Evolutionary conservation across 208 protist species (phyloP), one percentile per base, ranked within the genome.

Genomic region (Herpetomonas samuelpessoai): DNA sequence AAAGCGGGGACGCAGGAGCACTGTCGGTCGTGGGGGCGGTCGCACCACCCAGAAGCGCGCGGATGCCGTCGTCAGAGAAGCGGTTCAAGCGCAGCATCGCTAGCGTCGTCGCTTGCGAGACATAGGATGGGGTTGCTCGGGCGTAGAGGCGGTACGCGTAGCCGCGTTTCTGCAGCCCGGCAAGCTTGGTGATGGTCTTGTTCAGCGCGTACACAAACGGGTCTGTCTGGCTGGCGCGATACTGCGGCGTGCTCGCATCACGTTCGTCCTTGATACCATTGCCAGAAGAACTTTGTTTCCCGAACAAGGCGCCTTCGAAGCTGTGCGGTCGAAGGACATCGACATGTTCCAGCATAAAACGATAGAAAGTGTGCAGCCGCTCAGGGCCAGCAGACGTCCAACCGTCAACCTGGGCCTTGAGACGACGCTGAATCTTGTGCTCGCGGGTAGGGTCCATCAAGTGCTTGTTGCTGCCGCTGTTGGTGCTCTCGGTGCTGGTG

Each of bases 381-480:
- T 95, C 88, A 9, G 88, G 85, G 0, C 88, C 88, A 1, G 85
- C 83, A 26, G 76, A 78, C 19, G 74, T 90, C 86, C 88, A 95
- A 28, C 88, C 86, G 28, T 90, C 80, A 35, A 87, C 88, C 67
- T 92, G 88, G 16, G 83, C 83, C 29, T 67, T 68, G 45, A 95
- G 68, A 4, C 81, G 74, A 27, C 53, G 64, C 22, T 48, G 62
- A 45, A 63, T 61, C 35, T 75, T 47, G 6, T 56, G 54, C 21
- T 71, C 52, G 16, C n/a, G 30, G 27, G 46, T 14, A 0, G 26
- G 21, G 25, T 72, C 62, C n/a, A 68, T 24, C 12, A 84, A 39
- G n/a, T 51, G 65, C 9, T 22, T 2, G 19, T 7, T 39, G 38
- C 18, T 10, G n/a, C n/a, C 2, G 3, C 3, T 21, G 12, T 19